Percentiles rank a stretch among this genome's conserved stretches.
phyloP scores from a whole-genome alignment of 805 yeast species.

The Saturnispora kantuleensis region DNA sequence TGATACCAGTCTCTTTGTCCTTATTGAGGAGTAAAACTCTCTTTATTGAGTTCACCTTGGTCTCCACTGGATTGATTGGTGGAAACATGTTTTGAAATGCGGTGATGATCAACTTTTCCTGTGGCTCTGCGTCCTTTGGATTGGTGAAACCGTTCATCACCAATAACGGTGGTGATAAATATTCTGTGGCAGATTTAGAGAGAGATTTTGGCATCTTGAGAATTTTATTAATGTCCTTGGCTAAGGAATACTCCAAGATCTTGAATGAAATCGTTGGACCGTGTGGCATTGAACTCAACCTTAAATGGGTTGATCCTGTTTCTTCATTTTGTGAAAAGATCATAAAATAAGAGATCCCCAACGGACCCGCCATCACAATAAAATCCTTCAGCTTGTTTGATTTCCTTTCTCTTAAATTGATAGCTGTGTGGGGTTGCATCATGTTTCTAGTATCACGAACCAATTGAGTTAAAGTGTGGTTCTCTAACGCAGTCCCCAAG shows the following conservation, averaged over 20 bases:
- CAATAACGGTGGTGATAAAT: constrained; percentile 72
- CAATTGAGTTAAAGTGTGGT: constrained; percentile 73
- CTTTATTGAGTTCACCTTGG: constrained; percentile 63
- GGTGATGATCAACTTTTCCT: constrained; percentile 77
- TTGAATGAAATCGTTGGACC: constrained; percentile 91
- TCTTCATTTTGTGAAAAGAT: constrained; percentile 74
- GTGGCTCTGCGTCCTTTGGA: constrained; percentile 50
- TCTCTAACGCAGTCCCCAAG: constrained; percentile 62
- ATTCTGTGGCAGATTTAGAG: constrained; percentile 53
- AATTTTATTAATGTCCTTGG: constrained; percentile 65
- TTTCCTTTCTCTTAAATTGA: constrained; percentile 76
- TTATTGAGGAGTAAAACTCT: constrained; percentile 80
- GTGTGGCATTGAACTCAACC: constrained; percentile 80
- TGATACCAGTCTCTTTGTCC: constrained; percentile 56
- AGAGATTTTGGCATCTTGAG: constrained; percentile 73
- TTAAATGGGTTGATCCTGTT: constrained; percentile 70
- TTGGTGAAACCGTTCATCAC: constrained; percentile 87
- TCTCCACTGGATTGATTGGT: constrained; percentile 77
- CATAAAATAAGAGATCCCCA: constrained; percentile 84
- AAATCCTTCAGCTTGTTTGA: constrained; percentile 83
- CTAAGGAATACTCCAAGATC: constrained; percentile 65
- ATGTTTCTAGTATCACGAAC: constrained; percentile 80
- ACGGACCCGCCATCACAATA: constrained; percentile 97
- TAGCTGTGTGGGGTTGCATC: constrained; percentile 97
- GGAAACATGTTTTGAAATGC: constrained; percentile 95